These are phyloP conservation scores for Boletus fagicola DNA, from an alignment of 768 basidiomycete genomes.

Conservation along the genomic window DNA sequence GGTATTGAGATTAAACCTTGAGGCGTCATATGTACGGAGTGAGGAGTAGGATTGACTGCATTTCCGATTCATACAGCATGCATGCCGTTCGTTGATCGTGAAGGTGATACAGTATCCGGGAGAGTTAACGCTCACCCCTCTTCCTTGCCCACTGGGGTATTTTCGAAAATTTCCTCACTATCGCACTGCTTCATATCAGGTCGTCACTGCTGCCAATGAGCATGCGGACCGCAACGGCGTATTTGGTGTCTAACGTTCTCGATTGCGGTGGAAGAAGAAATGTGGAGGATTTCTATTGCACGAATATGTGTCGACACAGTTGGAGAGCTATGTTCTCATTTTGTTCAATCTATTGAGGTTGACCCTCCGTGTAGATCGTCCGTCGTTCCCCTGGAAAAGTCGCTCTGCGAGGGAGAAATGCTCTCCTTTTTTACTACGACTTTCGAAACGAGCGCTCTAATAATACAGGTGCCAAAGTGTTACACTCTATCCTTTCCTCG, in stretches of 20 bases:
- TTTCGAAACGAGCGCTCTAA: background rate
- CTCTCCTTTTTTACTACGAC: background rate
- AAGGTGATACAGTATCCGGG: too few species aligned
- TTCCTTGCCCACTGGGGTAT: too few species aligned
- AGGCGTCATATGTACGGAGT: too few species aligned
- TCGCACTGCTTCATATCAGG: background rate
- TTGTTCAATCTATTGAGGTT: background rate
- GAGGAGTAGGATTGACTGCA: background rate
- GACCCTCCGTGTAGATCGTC: background rate
- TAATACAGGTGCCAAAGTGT: background rate
- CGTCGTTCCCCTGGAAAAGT: too few species aligned
- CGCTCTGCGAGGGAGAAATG: background rate
- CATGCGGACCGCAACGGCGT: background rate
- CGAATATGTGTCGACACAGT: background rate
- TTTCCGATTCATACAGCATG: background rate
- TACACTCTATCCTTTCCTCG: background rate
- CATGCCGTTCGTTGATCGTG: background rate
- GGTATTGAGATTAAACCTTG: background rate
- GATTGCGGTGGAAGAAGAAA: background rate
- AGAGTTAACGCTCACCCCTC: background rate
- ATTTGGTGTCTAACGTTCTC: background rate
- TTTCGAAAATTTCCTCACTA: background rate
- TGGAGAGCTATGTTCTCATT: background rate
- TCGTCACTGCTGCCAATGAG: background rate
- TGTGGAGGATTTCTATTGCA: background rate